phyloP scores from a whole-genome alignment of 495 filamentous ascomycete species.

The Cercophora scortea region DNA sequence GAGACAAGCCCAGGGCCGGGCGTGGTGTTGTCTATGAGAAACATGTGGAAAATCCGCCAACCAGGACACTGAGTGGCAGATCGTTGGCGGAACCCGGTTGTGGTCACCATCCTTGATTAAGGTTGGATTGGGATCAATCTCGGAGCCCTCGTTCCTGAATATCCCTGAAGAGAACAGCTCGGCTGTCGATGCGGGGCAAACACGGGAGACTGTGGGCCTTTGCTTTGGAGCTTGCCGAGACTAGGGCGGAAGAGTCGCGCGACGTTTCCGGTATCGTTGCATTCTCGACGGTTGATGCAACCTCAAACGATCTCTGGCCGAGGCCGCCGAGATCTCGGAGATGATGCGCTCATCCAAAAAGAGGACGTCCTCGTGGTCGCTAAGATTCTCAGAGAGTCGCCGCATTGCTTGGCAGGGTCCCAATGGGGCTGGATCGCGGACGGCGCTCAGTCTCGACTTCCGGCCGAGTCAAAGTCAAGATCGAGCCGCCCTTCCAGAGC shows the following conservation, averaged over 20 bases:
- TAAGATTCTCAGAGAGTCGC: background rate
- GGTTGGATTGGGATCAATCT: conserved; percentile 13
- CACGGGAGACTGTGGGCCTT: conserved; percentile 6
- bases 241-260: conserved; percentile 15
- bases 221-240: conserved; percentile 7
- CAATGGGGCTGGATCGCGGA: background rate
- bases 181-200: conserved; percentile 17
- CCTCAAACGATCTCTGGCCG: conserved; percentile 2
- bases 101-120: conserved; percentile 11
- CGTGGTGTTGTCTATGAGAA: conserved; percentile 10
- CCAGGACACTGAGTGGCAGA: conserved; percentile 11
- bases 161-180: conserved; percentile 20
- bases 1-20: conserved; percentile 1
- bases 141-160: conserved; percentile 26
- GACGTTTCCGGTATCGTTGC: conserved; percentile 20
- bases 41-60: conserved; percentile 17
- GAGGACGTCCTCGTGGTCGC: no score
- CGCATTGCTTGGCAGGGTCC: background rate
- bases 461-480: conserved; percentile 23
- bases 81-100: conserved; percentile 18
- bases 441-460: conserved; percentile 1
- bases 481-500: conserved; percentile 37
- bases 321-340: conserved; percentile 9
- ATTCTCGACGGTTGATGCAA: conserved; percentile 8
- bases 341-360: background rate